These are phyloP conservation scores for Abrus precatorius DNA, from an alignment of 306 rosid species.

Conservation along the genomic window DNA sequence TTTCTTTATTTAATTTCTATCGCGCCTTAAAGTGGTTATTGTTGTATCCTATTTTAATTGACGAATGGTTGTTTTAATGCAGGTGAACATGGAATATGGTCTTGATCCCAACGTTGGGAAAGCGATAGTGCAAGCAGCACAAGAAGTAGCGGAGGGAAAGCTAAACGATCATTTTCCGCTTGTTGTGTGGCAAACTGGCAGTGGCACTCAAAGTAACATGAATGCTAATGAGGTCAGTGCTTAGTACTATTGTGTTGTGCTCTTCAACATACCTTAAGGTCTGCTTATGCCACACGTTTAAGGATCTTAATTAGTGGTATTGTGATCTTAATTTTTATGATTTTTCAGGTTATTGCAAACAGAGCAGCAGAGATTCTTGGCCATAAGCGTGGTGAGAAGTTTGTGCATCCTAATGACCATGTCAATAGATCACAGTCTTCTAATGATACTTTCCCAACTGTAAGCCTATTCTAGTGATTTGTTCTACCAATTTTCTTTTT, in stretches of 20 bases:
- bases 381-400: conserved; percentile 86
- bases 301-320: conserved; percentile 6
- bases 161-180: conserved; percentile 94
- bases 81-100: conserved; percentile 95
- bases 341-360: conserved; percentile 87
- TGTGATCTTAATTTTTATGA: conserved; percentile 22
- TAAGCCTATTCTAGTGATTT: conserved; percentile 46
- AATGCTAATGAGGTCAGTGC: conserved; percentile 87
- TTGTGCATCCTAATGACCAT: conserved; percentile 98
- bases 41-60: neutral
- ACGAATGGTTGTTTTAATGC: conserved; percentile 2
- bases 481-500: neutral
- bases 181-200: conserved; percentile 99
- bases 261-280: neutral
- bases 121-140: conserved; percentile 91
- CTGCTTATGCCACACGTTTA: neutral
- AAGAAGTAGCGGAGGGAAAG: conserved; percentile 98
- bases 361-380: conserved; percentile 99
- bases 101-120: conserved; percentile 89
- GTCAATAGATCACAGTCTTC: conserved; percentile 98
- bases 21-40: neutral
- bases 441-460: conserved; percentile 97
- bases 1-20: neutral
- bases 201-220: conserved; percentile 99
- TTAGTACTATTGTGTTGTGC: neutral